A percentile compares a stretch with the other conserved stretches of the same genome.
These are phyloP conservation scores for Amanita jacksonii DNA, from an alignment of 768 basidiomycete genomes.

Conservation along the genomic window DNA sequence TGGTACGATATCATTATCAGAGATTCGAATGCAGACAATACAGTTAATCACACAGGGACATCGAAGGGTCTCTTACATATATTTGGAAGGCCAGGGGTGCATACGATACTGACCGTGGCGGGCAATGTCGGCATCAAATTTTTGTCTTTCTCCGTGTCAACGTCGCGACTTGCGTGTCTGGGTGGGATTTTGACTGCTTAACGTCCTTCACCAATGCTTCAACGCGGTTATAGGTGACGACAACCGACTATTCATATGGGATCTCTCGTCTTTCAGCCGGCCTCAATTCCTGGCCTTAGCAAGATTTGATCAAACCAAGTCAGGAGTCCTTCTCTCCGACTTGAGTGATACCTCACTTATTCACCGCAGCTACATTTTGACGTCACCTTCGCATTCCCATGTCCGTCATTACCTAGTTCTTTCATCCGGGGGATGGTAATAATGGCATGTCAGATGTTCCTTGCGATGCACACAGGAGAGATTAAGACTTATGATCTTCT, in stretches of 20 bases:
- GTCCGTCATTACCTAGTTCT: constrained; percentile 26
- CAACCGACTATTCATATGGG: constrained; percentile 51
- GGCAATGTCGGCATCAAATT: constrained; percentile 43
- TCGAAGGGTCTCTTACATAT: constrained; percentile 51
- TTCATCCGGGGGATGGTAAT: neutral
- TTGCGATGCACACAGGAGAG: constrained; percentile 41
- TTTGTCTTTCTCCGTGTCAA: constrained; percentile 48
- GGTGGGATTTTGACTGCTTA: constrained; percentile 31
- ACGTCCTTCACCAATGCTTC: constrained; percentile 2
- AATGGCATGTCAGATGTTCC: constrained; percentile 29
- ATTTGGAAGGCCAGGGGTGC: constrained; percentile 61
- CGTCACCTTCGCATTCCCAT: constrained; percentile 67
- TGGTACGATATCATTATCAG: constrained; percentile 26
- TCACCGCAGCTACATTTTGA: constrained; percentile 40
- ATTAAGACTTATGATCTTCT: constrained; percentile 71
- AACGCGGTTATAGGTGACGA: constrained; percentile 32
- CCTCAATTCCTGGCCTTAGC: constrained; percentile 44
- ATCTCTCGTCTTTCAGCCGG: constrained; percentile 39
- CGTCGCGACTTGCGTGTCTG: constrained; percentile 48
- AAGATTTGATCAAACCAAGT: constrained; percentile 42
- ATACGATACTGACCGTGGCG: constrained; percentile 36
- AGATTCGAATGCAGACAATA: constrained; percentile 7
- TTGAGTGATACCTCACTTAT: neutral
- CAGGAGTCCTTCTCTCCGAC: constrained; percentile 12
- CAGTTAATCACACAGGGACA: constrained; percentile 39